Evolutionary conservation across 257 asterid species (phyloP), one percentile per base, ranked within the genome.

Genomic region (Jacaranda copaia): DNA sequence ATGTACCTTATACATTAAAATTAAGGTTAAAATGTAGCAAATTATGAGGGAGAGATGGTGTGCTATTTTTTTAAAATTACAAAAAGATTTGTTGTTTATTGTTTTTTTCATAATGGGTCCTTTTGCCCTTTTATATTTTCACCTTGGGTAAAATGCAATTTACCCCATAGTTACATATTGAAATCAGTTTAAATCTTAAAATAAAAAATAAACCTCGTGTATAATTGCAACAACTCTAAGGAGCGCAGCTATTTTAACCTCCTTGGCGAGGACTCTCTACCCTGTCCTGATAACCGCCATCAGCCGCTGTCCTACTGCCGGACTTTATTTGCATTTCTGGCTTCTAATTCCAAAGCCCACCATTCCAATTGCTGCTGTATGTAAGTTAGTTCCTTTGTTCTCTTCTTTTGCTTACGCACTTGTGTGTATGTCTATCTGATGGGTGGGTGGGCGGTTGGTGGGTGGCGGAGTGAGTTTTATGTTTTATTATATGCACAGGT

Each of bases 301-400:
- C 6, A 9, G 4, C 48, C 78, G 16, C 58, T 49, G 69, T 48
- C 64, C 72, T 8, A 20, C 72, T 32, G 61, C 64, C n/a, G 64
- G 43, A 49, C 10, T 53, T 36, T 25, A 6, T 12, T 75, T 75
- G 45, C 36, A n/a, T 49, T 55, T 56, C 67, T 71, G 3, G 43
- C 56, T 55, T 57, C 77, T 18, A 4, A 18, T 57, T 72, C 57
- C 68, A 39, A 56, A 38, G 62, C 42, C 76, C 67, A 25, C 32
- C 32, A 25, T 0, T 25, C 36, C 49, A 13, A n/a, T 19, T 53
- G 67, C 66, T 75, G 45, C 38, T 52, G 18, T 62, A 60, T 3
- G 73, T 75, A 66, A 11, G 78, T 60, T 16, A 11, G 20, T 73
- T 20, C 20, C 9, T 45, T 11, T 68, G 40, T 46, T 19, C 25